Base-by-base conservation (phyloP, 2,329 filamentous ascomycete genomes). In the Leptographium galeiforme region DNA sequence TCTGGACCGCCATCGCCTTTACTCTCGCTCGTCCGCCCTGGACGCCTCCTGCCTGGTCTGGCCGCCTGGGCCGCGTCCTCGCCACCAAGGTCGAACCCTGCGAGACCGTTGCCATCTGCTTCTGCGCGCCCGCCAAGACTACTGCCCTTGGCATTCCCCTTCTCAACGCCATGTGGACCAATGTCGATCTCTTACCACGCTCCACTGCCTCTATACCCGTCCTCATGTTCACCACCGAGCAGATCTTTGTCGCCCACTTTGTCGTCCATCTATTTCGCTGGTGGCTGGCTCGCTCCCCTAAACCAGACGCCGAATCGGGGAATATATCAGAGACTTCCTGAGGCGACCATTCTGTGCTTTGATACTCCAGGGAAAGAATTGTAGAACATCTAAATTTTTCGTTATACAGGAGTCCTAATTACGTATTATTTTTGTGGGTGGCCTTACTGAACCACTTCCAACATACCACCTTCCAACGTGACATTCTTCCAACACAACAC, bases 71-170 rank as follows among this genome's bases (percentile, higher is more conserved):
- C 30, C 32, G 40, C 13, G 7, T 14, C 6, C 41, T 50, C 11
- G 32, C 47, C n/a, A 12, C 39, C 39, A 32, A 77, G 55, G 79
- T 87, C 60, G 77, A 83, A 0, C 45, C 53, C 1, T 13, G 10
- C 3, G 14, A 46, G 39, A 41, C 50, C 14, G 77, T 87, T 50
- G 82, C 85, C 0, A 78, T 86, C 14, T 87, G 83, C 59, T 87
- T 87, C 65, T 87, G 83, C 60, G 82, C 80, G 32, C 82, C 84
- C 0, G 84, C 84, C 14, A 89, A 89, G 66, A 86, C 84, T 3
- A 82, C 83, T 1, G 81, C 79, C 3, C 71, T 88, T 54, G 83
- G 84, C 0, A 84, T 88, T 8, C 84, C 84, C 0, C 63, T 88
- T 33, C 74, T 79, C 50, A 78, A 79, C 36, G 78, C 84, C 55